Evolutionary conservation across 371 early-diverging fungal genomes (phyloP), one percentile per base, ranked within the genome.

Genomic region (Mucor ambiguus): DNA sequence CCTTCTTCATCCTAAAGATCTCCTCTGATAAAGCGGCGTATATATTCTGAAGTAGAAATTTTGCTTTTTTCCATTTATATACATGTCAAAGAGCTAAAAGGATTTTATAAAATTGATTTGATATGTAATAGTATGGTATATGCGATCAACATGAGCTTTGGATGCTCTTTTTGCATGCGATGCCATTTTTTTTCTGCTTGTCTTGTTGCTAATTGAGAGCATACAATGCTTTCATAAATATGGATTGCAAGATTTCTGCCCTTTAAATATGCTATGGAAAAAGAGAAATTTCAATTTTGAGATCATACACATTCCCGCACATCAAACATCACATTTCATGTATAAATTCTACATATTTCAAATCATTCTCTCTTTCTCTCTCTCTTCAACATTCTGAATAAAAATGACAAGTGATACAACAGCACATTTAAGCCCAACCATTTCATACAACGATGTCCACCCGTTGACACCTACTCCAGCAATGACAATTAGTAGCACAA

Each of bases 261-360:
- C 57, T 64, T 64, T 7, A 65, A 63, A 63, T 22, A 41, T 41
- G 41, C 0, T 26, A 49, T 49, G 49, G 28, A 44, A 55, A 60
- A 54, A 18, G 49, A 30, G 59, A 38, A 65, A 59, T 66, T 66
- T 66, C 66, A 59, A 64, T 64, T 41, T 41, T 41, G 58, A 65
- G 58, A 37, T 33, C 41, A 54, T 60, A 60, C 32, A 63, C 70
- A 66, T 69, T 69, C 70, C 69, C 65, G 62, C 67, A 67, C 59
- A 58, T 41, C 63, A 48, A 58, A 48, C 35, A 37, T 37, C 37
- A 30, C 52, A 35, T 48, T 38, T 41, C 48, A 20, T 56, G 29
- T 55, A 32, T 60, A 56, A 49, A 49, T 49, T 49, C 56, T 41
- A 32, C 30, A 64, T 28, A 63, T 61, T 58, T 60, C 24, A 56